Evolutionary conservation across 2,329 filamentous ascomycete species (phyloP), one percentile per base, ranked within the genome.

Genomic region (Venturia aucupariae): DNA sequence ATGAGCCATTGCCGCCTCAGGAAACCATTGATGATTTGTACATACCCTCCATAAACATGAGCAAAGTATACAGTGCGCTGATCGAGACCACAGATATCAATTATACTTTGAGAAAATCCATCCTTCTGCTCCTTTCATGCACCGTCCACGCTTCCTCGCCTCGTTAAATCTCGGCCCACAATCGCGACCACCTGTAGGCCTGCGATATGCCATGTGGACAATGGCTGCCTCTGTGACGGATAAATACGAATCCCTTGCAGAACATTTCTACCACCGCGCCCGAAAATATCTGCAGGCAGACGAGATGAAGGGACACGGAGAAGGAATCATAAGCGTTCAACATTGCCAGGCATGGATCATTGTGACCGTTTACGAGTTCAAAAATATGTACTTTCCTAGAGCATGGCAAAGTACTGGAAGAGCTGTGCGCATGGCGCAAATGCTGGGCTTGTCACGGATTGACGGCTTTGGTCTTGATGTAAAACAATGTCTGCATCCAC

Each of bases 181-280:
- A 67, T 87, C 92, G 78, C 86, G 93, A 32, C 93, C 94, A 1
- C 91, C 93, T 0, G 86, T 96, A 38, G 91, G 89, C 68, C 78
- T 99, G 61, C 86, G 94, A 69, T 99, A 99, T 76, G 91, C 90
- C 64, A 95, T 97, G 81, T 97, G 93, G 93, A 90, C 88, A n/a
- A 79, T 92, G 71, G 92, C 93, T n/a, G 92, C 91, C 67, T 88
- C 90, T 5, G 84, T 92, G 54, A 86, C 85, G 3, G 91, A 96
- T 65, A 94, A 92, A 72, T 97, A 90, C 73, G 80, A 83, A 41
- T 84, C 85, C 63, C 76, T 96, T 17, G 91, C 92, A 71, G 89
- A 92, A 63, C 85, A 96, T 67, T 97, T 97, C 74, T 99, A 99
- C 74, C 86, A 89, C 67, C 84, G 92, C 62, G 86, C 93, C 15